Evolutionary conservation across 192 early-diverging fungal species (phyloP).

Genomic region (Mortierella alpina): DNA sequence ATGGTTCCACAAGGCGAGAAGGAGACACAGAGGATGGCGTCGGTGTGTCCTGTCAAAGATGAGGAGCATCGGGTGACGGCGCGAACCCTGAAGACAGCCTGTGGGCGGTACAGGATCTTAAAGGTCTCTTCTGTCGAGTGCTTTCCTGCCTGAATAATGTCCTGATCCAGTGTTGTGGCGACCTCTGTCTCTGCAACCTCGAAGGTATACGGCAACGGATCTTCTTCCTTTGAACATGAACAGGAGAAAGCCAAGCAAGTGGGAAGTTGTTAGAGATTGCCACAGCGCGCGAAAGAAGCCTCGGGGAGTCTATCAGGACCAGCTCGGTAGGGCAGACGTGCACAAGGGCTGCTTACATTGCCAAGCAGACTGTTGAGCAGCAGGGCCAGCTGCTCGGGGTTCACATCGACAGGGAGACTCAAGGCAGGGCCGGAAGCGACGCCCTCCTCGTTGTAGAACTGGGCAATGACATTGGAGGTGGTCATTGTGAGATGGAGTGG

Average conservation of each 20-base stretch:
- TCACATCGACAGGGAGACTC: constrained; percentile 86
- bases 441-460: constrained; percentile 86
- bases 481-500: constrained; percentile 8
- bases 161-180: constrained; percentile 73
- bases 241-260: not conserved
- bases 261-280: not conserved
- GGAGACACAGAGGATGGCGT: constrained; percentile 88
- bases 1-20: constrained; percentile 92
- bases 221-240: constrained; percentile 66
- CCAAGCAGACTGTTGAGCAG: constrained; percentile 91
- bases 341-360: constrained; percentile 65
- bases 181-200: constrained; percentile 90
- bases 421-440: constrained; percentile 87
- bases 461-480: constrained; percentile 70
- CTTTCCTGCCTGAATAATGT: constrained; percentile 81
- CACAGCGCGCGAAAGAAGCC: not conserved
- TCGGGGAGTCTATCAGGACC: not conserved
- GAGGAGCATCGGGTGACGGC: constrained; percentile 94
- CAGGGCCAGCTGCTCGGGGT: constrained; percentile 85
- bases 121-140: constrained; percentile 92
- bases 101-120: constrained; percentile 92
- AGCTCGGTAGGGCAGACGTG: not conserved
- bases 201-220: constrained; percentile 94
- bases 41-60: constrained; percentile 88
- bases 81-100: constrained; percentile 95